Conservation (phyloP, 441 rosid species). For the Aquilaria agallochum region DNA sequence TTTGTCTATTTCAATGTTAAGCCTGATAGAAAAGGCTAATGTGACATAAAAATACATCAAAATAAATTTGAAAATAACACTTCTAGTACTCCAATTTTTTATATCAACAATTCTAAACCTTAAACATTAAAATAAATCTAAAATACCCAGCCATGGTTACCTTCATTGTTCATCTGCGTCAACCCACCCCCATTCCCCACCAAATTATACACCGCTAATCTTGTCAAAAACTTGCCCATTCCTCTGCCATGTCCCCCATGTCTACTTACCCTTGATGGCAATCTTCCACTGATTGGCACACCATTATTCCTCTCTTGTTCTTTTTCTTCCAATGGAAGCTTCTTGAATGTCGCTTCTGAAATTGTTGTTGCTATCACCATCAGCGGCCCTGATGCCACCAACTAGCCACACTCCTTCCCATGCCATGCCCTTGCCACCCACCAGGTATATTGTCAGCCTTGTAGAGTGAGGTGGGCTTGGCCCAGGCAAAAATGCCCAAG, state of each 20-base stretch:
- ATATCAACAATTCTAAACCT: no score
- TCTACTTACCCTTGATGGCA: slow-evolving; percentile 32
- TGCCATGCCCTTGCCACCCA: slow-evolving; percentile 64
- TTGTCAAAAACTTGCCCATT: slow-evolving; percentile 25
- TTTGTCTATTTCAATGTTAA: no score
- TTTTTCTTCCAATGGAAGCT: slow-evolving; percentile 59
- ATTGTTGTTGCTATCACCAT: slow-evolving; percentile 54
- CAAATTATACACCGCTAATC: slow-evolving; percentile 49
- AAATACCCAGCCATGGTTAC: slow-evolving; percentile 19
- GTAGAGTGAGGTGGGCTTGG: slow-evolving; percentile 64
- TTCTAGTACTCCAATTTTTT: no score
- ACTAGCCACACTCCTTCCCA: slow-evolving; percentile 53
- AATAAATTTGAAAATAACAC: no score
- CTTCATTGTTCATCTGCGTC: slow-evolving; percentile 22
- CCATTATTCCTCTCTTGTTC: slow-evolving; percentile 28
- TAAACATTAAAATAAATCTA: no score
- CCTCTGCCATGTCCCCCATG: slow-evolving; percentile 24
- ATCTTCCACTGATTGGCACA: slow-evolving; percentile 30
- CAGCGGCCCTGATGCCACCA: slow-evolving; percentile 53
- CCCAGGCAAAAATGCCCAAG: slow-evolving; percentile 61
- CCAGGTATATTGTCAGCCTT: slow-evolving; percentile 51
- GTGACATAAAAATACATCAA: no score
- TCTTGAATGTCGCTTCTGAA: slow-evolving; percentile 55
- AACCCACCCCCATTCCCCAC: slow-evolving; percentile 39
- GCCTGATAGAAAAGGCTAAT: no score